phyloP scores from a whole-genome alignment of 768 basidiomycete species.

The Psilocybe cubensis region DNA sequence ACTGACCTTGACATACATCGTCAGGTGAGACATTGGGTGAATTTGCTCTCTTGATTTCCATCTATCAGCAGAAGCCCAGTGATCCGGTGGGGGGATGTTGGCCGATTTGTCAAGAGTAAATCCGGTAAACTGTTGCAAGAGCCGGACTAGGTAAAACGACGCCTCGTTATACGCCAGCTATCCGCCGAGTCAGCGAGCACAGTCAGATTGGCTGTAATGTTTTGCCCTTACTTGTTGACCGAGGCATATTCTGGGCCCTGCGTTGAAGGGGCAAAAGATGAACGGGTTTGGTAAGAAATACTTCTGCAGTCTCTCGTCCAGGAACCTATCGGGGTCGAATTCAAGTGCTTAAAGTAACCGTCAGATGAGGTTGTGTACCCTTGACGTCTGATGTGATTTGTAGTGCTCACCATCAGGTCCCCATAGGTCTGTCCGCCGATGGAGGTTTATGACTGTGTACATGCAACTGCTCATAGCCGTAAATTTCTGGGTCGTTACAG shows the following conservation, averaged over 20 bases:
- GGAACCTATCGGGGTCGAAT: constrained; percentile 61
- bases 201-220: neutral
- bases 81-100: constrained; percentile 25
- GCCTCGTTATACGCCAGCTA: constrained; percentile 71
- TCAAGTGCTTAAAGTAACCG: constrained; percentile 33
- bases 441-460: constrained; percentile 60
- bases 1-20: constrained; percentile 45
- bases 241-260: constrained; percentile 39
- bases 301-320: constrained; percentile 51
- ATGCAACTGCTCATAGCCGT: constrained; percentile 1
- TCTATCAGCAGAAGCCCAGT: constrained; percentile 24
- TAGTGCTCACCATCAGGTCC: constrained; percentile 58
- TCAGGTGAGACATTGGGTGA: constrained; percentile 41
- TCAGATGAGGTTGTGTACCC: no score
- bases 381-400: neutral
- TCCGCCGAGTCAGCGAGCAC: neutral
- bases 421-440: constrained; percentile 66
- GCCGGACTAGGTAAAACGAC: constrained; percentile 59
- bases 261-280: constrained; percentile 44
- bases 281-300: constrained; percentile 47
- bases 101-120: constrained; percentile 11
- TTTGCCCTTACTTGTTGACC: constrained; percentile 39
- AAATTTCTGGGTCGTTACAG: neutral
- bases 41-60: constrained; percentile 44
- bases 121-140: constrained; percentile 52